Evolutionary conservation across 768 basidiomycete species (phyloP).

Genomic region (Mycena latifolia): DNA sequence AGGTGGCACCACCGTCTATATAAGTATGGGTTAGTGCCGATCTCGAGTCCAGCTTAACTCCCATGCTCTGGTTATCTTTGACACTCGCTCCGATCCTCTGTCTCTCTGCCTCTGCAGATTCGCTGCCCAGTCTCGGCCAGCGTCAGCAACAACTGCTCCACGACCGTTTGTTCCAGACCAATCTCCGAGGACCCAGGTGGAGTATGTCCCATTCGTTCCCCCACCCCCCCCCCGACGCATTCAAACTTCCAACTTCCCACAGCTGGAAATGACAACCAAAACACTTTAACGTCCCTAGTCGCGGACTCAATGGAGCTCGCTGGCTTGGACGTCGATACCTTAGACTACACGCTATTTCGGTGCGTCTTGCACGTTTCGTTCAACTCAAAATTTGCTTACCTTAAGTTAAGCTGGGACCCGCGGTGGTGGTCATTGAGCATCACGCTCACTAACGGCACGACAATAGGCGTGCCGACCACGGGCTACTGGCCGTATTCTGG

Average conservation of each 20-base stretch:
- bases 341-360: slow-evolving; percentile 44
- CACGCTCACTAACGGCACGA: slow-evolving; percentile 43
- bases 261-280: slow-evolving; percentile 50
- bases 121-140: slow-evolving; percentile 31
- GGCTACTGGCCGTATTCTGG: slow-evolving; percentile 49
- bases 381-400: background rate
- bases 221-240: background rate
- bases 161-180: slow-evolving; percentile 46
- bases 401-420: slow-evolving; percentile 43
- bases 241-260: background rate
- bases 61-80: slow-evolving; percentile 19
- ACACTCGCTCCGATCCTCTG: background rate
- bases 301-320: slow-evolving; percentile 40
- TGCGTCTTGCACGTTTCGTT: slow-evolving; percentile 16
- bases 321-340: slow-evolving; percentile 41
- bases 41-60: background rate
- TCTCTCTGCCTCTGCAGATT: slow-evolving; percentile 11
- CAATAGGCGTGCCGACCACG: slow-evolving; percentile 45
- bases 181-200: slow-evolving; percentile 48
- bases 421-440: slow-evolving; percentile 48
- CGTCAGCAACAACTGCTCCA: slow-evolving; percentile 40
- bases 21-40: background rate
- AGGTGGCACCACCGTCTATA: background rate
- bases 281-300: slow-evolving; percentile 42
- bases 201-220: slow-evolving; percentile 31